Conservation (phyloP, 805 yeast species). For the Saturnispora sekii region DNA sequence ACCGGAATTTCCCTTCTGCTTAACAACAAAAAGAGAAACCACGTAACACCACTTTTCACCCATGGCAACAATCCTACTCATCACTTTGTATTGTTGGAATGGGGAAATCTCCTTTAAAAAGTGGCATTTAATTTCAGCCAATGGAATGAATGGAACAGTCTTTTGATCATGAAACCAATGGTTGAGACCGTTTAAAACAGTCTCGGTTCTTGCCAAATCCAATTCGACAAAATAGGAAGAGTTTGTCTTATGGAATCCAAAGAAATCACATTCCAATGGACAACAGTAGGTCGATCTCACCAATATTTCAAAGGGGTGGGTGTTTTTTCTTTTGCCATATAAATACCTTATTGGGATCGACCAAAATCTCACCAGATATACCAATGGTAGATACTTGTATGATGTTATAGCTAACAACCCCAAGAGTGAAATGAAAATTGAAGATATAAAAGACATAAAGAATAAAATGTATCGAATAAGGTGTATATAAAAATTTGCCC, state of each 20-base stretch:
- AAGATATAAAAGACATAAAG: neutral
- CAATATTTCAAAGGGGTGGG: constrained; percentile 8
- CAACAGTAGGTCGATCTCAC: constrained; percentile 34
- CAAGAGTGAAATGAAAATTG: neutral
- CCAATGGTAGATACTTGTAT: constrained; percentile 59
- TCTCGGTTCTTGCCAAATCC: constrained; percentile 66
- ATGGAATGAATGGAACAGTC: constrained; percentile 54
- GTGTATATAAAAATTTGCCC: neutral
- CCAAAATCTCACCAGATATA: constrained; percentile 41
- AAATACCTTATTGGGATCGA: constrained; percentile 5
- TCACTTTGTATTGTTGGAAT: constrained; percentile 46
- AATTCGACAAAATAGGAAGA: constrained; percentile 76
- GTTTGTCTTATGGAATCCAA: constrained; percentile 72
- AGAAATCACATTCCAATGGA: constrained; percentile 75
- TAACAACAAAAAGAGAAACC: constrained; percentile 47
- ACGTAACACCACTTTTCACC: constrained; percentile 80
- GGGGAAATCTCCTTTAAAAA: constrained; percentile 70
- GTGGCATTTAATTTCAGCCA: constrained; percentile 58
- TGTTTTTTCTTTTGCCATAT: neutral
- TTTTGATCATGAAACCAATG: constrained; percentile 19
- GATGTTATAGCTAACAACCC: constrained; percentile 24
- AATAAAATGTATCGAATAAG: neutral
- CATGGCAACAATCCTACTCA: constrained; percentile 65
- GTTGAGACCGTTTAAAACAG: constrained; percentile 45
- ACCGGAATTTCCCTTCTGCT: neutral